Base-by-base conservation (phyloP, 2,329 filamentous ascomycete genomes). In the Aspergillus pseudoglaucus region DNA sequence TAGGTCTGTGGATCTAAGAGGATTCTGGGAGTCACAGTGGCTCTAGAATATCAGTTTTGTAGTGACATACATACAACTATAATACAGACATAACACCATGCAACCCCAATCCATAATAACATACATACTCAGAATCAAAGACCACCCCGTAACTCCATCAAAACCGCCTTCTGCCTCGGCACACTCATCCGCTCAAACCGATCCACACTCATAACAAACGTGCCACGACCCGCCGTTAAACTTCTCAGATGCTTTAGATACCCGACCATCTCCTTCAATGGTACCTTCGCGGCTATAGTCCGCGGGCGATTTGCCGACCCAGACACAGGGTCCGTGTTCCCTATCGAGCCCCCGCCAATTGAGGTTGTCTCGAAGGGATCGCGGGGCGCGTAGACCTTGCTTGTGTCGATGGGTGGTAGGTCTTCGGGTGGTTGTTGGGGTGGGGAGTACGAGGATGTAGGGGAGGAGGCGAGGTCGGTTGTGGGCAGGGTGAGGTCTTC, bases 261-360 rank as follows among this genome's bases (percentile, higher is more conserved):
- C 38, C 91, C 88, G 32, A 97, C 84, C 88, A 97, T 96, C 69
- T 97, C 91, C 70, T 93, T 94, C 59, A 97, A 76, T 27, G 93
- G 93, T 23, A 97, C 91, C 59, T 87, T 83, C 18, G 90, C 93
- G 9, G 85, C 83, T 56, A 98, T 88, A 44, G 85, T 77, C 47
- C 78, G 68, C 49, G 82, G 80, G 27, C 76, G 67, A 39, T 67
- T 68, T 2, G 63, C 54, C 14, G 58, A 66, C 51, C 57, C 33
- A 50, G 66, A 49, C 9, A 42, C 48, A 17, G 33, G 33, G n/a
- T 17, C 15, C 33, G 15, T n/a, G 15, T 17, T 17, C 14, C n/a
- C 33, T 17, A 35, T n/a, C 12, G 33, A 35, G 12, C 15, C 33
- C 12, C 33, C 33, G 3, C 54, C 55, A 10, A 60, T 42, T 14